Percentiles rank a stretch among this genome's conserved stretches.
These are phyloP conservation scores for Salvia rosmarinus DNA, from an alignment of 257 asterid genomes.

Conservation along the genomic window DNA sequence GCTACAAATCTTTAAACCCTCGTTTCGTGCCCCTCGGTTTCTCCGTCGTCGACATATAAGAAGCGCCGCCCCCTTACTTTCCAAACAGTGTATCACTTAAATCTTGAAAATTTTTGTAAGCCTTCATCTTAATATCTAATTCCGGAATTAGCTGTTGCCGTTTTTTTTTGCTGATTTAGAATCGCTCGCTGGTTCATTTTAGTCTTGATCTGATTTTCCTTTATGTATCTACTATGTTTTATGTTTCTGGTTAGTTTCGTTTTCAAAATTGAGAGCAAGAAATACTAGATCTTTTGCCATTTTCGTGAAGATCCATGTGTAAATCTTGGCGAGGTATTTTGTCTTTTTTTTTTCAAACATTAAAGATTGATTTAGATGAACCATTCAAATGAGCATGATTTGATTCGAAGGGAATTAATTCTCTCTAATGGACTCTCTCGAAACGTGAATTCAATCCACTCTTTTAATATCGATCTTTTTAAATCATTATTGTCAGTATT, in stretches of 20 bases:
- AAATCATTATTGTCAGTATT: too few species aligned
- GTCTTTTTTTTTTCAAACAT: not conserved
- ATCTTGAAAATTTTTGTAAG: slow-evolving; percentile 28
- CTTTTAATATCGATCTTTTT: too few species aligned
- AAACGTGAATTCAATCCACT: not conserved
- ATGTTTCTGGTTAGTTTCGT: not conserved
- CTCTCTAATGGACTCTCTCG: too few species aligned
- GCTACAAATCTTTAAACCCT: not conserved
- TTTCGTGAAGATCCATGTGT: not conserved
- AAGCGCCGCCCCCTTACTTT: not conserved
- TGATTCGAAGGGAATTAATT: not conserved
- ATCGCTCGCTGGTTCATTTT: not conserved
- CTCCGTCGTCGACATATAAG: slow-evolving; percentile 29
- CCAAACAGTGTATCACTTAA: not conserved
- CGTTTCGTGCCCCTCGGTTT: slow-evolving; percentile 26
- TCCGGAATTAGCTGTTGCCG: not conserved
- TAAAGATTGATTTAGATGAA: not conserved
- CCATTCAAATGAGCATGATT: not conserved
- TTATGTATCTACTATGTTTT: not conserved
- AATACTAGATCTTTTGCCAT: not conserved
- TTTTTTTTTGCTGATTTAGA: too few species aligned
- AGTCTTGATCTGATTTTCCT: not conserved
- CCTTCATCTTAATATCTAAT: not conserved
- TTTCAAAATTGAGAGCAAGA: not conserved
- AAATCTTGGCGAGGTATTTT: not conserved